Conservation (phyloP, 1,284 basidiomycete genomes). For the Golubevia pallescens region DNA sequence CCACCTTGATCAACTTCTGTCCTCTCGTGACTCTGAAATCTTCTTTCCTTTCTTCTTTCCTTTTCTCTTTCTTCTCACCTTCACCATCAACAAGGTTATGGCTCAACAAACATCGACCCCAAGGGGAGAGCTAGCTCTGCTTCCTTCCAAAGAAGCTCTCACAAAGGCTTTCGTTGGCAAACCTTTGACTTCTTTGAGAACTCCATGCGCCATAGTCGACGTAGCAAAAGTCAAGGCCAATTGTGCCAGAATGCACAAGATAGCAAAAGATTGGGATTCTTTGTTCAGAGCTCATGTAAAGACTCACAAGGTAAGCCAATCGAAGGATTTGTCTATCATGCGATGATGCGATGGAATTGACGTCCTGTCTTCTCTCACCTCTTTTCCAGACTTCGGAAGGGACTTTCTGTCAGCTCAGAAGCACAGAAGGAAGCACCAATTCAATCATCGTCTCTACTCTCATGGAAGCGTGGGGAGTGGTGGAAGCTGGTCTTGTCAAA, state of each 20-base stretch:
- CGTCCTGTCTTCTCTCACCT: too few species aligned
- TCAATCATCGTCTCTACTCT: slow-evolving; percentile 79
- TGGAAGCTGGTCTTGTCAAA: slow-evolving; percentile 74
- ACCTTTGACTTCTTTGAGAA: slow-evolving; percentile 72
- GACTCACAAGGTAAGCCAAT: slow-evolving; percentile 73
- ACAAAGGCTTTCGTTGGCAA: slow-evolving; percentile 72
- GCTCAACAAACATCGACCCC: too few species aligned
- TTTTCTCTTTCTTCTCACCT: too few species aligned
- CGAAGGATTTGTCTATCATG: too few species aligned
- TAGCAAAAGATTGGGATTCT: slow-evolving; percentile 70
- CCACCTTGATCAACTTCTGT: too few species aligned
- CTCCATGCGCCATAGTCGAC: slow-evolving; percentile 80
- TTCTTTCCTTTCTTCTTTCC: too few species aligned
- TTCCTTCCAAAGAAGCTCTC: slow-evolving; percentile 70
- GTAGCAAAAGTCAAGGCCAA: slow-evolving; percentile 74
- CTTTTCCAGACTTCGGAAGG: slow-evolving; percentile 74
- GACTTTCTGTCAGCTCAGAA: slow-evolving; percentile 73
- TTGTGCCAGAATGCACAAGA: slow-evolving; percentile 75
- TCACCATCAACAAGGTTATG: too few species aligned
- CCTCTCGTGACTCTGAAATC: too few species aligned
- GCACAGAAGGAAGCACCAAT: slow-evolving; percentile 69
- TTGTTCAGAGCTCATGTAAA: slow-evolving; percentile 82
- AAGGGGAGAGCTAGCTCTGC: slow-evolving; percentile 9
- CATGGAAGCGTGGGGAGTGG: slow-evolving; percentile 77
- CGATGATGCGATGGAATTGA: too few species aligned